Evolutionary conservation across 192 early-diverging fungal species (phyloP).

Genomic region (Ambispora gerdemannii): DNA sequence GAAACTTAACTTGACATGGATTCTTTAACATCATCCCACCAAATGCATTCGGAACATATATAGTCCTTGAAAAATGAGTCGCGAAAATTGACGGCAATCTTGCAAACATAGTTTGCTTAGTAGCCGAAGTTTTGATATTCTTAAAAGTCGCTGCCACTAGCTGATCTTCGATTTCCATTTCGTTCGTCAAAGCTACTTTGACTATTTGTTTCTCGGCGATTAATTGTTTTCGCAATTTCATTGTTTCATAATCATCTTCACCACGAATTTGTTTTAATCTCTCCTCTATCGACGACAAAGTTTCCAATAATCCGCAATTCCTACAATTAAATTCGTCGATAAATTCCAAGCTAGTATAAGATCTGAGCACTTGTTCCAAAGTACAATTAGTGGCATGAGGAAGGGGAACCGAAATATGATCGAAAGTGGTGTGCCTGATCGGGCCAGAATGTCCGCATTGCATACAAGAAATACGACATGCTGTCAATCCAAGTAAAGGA

Average conservation of each 20-base stretch:
- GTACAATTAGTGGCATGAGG: conserved; percentile 1
- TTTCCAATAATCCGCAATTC: conserved; percentile 21
- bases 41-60: conserved; percentile 64
- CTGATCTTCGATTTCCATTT: conserved; percentile 11
- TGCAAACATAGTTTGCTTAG: conserved; percentile 79
- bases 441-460: conserved; percentile 62
- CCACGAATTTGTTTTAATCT: background rate
- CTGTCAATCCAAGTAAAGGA: conserved; percentile 72
- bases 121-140: conserved; percentile 3
- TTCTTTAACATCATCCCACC: conserved; percentile 66
- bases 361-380: conserved; percentile 18
- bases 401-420: conserved; percentile 29
- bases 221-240: background rate
- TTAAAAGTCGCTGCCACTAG: background rate
- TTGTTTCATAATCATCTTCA: background rate
- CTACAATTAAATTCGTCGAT: conserved; percentile 29
- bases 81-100: conserved; percentile 76
- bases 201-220: background rate
- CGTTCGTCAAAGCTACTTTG: conserved; percentile 7
- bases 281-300: conserved; percentile 14
- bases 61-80: conserved; percentile 82
- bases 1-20: conserved; percentile 66
- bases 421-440: conserved; percentile 28
- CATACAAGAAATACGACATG: conserved; percentile 66
- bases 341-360: conserved; percentile 23